A percentile compares a stretch with the other conserved stretches of the same genome.
These are phyloP conservation scores for Trichoderma cornu-damae DNA, from an alignment of 2,329 filamentous ascomycete species.

Conservation along the genomic window DNA sequence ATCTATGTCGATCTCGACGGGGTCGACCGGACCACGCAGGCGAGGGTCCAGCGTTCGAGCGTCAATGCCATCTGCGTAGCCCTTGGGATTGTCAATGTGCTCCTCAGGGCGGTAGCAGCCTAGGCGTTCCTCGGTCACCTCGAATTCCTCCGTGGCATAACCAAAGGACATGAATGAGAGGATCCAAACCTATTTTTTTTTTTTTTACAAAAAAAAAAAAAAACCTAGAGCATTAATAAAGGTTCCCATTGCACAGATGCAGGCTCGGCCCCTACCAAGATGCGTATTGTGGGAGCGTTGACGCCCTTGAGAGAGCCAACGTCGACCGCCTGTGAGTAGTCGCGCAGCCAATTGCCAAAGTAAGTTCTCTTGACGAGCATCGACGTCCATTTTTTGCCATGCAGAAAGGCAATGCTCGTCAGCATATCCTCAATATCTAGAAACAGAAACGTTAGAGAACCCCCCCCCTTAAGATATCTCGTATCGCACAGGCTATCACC, in stretches of 20 bases:
- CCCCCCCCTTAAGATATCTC: not conserved
- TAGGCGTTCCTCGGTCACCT: constrained; percentile 73
- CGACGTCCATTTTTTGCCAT: constrained; percentile 79
- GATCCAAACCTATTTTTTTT: constrained; percentile 69
- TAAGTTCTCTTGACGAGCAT: constrained; percentile 74
- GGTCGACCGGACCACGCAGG: constrained; percentile 71
- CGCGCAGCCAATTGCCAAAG: constrained; percentile 82
- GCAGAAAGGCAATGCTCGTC: constrained; percentile 68
- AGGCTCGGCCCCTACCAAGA: constrained; percentile 47
- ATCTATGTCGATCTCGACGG: constrained; percentile 68
- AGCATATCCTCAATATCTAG: constrained; percentile 76
- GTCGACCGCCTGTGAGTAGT: constrained; percentile 81
- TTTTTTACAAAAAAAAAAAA: no score
- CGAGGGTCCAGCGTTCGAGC: constrained; percentile 76
- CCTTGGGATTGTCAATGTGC: constrained; percentile 72
- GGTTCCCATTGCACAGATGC: not conserved
- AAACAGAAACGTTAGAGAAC: not conserved
- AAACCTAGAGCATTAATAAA: constrained; percentile 13
- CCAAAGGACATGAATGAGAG: constrained; percentile 77
- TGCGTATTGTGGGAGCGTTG: constrained; percentile 70
- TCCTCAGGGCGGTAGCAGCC: constrained; percentile 76
- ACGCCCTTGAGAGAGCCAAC: constrained; percentile 74
- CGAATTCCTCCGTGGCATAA: constrained; percentile 81
- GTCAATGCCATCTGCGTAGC: constrained; percentile 81
- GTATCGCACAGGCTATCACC: not conserved